phyloP scores from a whole-genome alignment of 306 rosid genomes.

The Alnus glutinosa region DNA sequence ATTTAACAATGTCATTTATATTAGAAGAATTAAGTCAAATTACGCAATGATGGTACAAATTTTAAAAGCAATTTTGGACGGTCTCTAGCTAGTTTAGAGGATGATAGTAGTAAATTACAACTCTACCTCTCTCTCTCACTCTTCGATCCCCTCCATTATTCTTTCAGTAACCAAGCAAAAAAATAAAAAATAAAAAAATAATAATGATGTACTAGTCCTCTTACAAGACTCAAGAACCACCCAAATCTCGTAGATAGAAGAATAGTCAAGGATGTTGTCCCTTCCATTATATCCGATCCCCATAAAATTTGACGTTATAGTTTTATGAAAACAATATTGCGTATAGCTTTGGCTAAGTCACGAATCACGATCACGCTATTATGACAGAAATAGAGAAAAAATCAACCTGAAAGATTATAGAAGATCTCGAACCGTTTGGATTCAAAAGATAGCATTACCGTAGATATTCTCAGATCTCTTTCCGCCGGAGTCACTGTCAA shows the following conservation, averaged over 20 bases:
- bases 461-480: not conserved
- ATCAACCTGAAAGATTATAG: not conserved
- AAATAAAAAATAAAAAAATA: too few relatives aligned
- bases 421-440: not conserved
- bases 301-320: not conserved
- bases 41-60: not conserved
- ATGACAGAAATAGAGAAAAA: not conserved
- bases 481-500: not conserved
- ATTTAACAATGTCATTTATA: too few relatives aligned
- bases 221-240: not conserved
- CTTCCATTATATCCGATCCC: not conserved
- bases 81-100: not conserved
- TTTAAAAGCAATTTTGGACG: not conserved
- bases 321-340: not conserved
- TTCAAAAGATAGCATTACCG: not conserved
- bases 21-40: too few relatives aligned
- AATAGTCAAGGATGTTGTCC: not conserved
- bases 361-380: not conserved
- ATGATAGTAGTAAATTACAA: not conserved
- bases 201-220: not conserved
- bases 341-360: not conserved
- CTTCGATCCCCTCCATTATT: not conserved
- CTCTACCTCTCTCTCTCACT: not conserved
- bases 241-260: not conserved
- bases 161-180: not conserved